Evolutionary conservation across 140 eudicot genomes (phyloP).

Genomic region (Artemisia princeps): DNA sequence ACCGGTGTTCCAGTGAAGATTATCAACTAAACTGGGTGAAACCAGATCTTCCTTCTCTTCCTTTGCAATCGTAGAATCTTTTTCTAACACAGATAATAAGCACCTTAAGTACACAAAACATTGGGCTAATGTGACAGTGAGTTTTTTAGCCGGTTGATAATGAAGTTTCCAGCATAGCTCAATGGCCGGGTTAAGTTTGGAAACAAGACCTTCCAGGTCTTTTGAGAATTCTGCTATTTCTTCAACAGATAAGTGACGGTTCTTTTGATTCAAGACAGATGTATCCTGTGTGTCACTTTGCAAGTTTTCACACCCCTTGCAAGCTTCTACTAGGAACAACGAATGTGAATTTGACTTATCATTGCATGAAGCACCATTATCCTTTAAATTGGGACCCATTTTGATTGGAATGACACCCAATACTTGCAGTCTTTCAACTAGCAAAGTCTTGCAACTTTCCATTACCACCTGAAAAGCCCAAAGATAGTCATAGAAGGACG

Average conservation of each 20-base stretch:
- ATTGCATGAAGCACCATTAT: not conserved
- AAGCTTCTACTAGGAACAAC: slow-evolving; percentile 52
- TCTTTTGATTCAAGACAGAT: slow-evolving; percentile 22
- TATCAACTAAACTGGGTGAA: slow-evolving; percentile 22
- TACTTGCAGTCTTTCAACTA: slow-evolving; percentile 49
- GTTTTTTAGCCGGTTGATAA: slow-evolving; percentile 45
- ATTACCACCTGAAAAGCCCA: slow-evolving; percentile 63
- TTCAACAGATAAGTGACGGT: slow-evolving; percentile 39
- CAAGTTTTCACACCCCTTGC: not conserved
- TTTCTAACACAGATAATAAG: slow-evolving; percentile 46
- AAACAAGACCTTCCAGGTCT: slow-evolving; percentile 50
- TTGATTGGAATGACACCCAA: slow-evolving; percentile 45
- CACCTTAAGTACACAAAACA: slow-evolving; percentile 62
- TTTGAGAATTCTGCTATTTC: slow-evolving; percentile 43
- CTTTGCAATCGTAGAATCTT: slow-evolving; percentile 15
- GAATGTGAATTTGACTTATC: slow-evolving; percentile 36
- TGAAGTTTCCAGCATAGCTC: slow-evolving; percentile 85
- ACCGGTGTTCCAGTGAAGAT: slow-evolving; percentile 49
- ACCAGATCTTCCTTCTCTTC: not conserved
- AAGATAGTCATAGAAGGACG: slow-evolving; percentile 61
- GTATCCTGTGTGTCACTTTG: slow-evolving; percentile 21
- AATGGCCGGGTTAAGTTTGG: slow-evolving; percentile 52
- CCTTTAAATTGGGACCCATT: no score
- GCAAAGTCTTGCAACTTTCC: slow-evolving; percentile 50
- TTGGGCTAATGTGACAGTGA: slow-evolving; percentile 48